Evolutionary conservation across 768 basidiomycete genomes (phyloP).

Genomic region (Lactifluus volemus): DNA sequence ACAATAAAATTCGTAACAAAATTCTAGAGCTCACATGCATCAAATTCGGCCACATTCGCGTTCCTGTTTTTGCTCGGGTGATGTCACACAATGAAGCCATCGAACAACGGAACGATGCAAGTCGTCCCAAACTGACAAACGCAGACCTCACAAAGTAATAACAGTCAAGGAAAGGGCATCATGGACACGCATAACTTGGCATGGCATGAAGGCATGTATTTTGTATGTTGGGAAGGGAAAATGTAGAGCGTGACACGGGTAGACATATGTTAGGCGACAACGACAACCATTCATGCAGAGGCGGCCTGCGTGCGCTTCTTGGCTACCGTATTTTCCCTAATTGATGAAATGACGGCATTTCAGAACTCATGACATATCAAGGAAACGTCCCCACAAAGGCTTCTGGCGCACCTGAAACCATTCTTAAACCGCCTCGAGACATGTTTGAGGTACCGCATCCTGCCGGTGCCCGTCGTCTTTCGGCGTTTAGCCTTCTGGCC

Average conservation of each 20-base stretch:
- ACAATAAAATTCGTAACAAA: not conserved
- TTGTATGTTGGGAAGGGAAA: conserved; percentile 22
- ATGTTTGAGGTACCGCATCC: conserved; percentile 88
- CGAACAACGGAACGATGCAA: not conserved
- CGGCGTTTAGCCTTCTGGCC: conserved; percentile 98
- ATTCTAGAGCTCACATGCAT: not conserved
- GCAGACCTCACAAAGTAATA: not conserved
- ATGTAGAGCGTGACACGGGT: conserved; percentile 13
- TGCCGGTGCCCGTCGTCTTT: conserved; percentile 98
- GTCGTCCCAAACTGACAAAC: not conserved
- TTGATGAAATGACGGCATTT: conserved; percentile 2
- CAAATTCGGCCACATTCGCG: not conserved
- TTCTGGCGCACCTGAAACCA: conserved; percentile 69
- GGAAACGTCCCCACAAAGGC: not conserved
- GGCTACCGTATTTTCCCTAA: conserved; percentile 85
- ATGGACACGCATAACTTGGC: conserved; percentile 7
- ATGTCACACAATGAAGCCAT: not conserved
- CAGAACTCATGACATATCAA: not conserved
- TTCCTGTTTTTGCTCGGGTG: not conserved
- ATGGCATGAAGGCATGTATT: conserved; percentile 26
- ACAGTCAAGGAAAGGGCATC: not conserved
- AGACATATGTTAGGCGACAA: conserved; percentile 18
- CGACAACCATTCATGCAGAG: conserved; percentile 32
- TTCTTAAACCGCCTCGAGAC: conserved; percentile 98
- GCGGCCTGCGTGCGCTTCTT: conserved; percentile 65